Evolutionary conservation across 2,329 filamentous ascomycete species (phyloP), one percentile per base, ranked within the genome.

Genomic region (Monosporascus sp.): DNA sequence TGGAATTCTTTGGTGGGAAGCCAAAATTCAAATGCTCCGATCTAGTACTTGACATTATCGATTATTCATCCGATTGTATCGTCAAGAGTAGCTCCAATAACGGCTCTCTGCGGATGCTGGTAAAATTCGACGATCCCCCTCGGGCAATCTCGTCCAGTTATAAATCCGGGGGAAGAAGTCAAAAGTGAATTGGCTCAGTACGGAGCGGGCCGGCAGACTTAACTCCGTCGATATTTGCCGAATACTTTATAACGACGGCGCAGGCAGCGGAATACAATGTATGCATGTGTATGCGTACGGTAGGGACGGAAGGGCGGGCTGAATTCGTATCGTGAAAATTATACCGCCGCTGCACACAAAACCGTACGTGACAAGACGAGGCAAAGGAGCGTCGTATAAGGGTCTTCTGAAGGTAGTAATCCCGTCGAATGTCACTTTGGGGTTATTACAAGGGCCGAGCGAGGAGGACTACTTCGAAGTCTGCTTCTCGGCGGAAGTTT

Each of bases 31-130:
- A 82, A 72, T 93, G 89, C 71, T 96, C 90, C 67, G 89, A 84
- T 82, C 90, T 87, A 72, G 86, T 80, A 75, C 83, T 89, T 79
- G 89, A 88, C 91, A 96, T 96, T 91, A 93, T 91, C 82, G 79
- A 91, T 91, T 91, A 89, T 75, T 74, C 72, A 74, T 74, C 70
- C 69, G 66, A 73, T 71, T 46, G 72, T 70, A 34, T 78, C 75
- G 78, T 79, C 62, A 70, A 60, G 61, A 65, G 65, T 61, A 54
- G 55, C 58, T 56, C 51, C 41, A 57, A 53, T 65, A 65, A 52
- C 51, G 53, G 52, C 58, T 62, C 60, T 62, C 60, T 57, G 58
- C 57, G 60, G 62, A 62, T 62, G 63, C 59, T 60, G 59, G 51
- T 62, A 59, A 50, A 57, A 46, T 46, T 31, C 22, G 22, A 27